These are phyloP conservation scores for Alectoria sarmentosa DNA, from an alignment of 495 filamentous ascomycete genomes.

Conservation along the genomic window DNA sequence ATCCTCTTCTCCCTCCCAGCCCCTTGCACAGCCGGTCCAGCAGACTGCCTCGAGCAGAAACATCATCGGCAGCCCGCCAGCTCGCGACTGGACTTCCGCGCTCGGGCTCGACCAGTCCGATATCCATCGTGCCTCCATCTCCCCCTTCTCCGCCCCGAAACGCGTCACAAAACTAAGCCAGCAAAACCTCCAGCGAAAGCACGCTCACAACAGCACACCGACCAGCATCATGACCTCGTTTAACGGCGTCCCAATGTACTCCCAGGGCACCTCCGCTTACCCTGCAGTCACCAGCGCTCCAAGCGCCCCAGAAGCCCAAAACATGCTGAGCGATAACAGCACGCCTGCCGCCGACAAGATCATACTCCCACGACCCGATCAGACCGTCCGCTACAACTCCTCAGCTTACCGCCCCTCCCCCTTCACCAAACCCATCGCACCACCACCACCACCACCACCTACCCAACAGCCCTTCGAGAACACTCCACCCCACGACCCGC, in stretches of 20 bases:
- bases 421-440: neutral
- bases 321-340: neutral
- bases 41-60: neutral
- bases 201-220: neutral
- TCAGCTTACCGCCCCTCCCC: neutral
- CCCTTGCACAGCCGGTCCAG: neutral
- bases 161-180: neutral
- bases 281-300: too few relatives aligned
- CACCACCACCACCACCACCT: too few relatives aligned
- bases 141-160: neutral
- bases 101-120: neutral
- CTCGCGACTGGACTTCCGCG: neutral
- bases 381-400: neutral
- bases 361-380: neutral
- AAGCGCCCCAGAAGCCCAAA: too few relatives aligned
- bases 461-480: too few relatives aligned
- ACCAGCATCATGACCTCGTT: neutral
- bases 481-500: neutral
- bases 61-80: neutral
- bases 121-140: neutral
- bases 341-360: neutral
- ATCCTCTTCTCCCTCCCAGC: neutral
- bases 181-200: neutral
- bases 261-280: too few relatives aligned
- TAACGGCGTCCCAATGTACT: too few relatives aligned